Evolutionary conservation across 2,329 filamentous ascomycete species (phyloP), one percentile per base, ranked within the genome.

Genomic region (Ascochyta lentis): DNA sequence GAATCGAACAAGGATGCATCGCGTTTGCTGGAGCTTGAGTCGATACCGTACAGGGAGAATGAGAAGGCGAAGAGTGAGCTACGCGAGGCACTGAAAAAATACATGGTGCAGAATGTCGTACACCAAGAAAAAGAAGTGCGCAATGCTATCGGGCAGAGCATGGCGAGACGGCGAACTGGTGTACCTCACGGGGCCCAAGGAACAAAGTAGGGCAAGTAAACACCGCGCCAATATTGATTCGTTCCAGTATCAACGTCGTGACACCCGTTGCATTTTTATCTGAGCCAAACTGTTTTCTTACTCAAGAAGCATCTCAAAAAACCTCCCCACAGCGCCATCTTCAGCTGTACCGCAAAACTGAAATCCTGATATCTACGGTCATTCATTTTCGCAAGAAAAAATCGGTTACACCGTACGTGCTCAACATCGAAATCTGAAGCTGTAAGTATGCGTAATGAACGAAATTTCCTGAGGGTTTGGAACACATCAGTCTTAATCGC

Each of bases 11-110:
- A 78, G n/a, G 92, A 97, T 70, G 83, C 89, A 0, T 78, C 79
- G 6, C 82, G 89, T 50, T 75, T 96, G 57, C 78, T 96, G 71
- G 87, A 89, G 42, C 81, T 96, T 73, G 92, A 96, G 68, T 84
- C 93, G 74, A 86, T 87, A 48, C 94, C 94, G 0, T 97, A 92
- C 75, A 85, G 82, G 46, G 88, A 87, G n/a, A 89, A 96, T 68
- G 78, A 83, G 33, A 83, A 84, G 58, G 79, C 89, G 42, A 80
- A 80, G 40, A 62, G 61, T 34, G 86, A 86, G 56, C 77, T 96
- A 68, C 84, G 87, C 59, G 83, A 83, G 37, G 90, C 89, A 67
- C 84, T 97, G 77, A 90, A 88, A 76, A 91, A 95, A 68, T 96
- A 92, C 84, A 80, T 98, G 64, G 87, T 97, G 46, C 87, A 96